Percentiles rank a stretch among this genome's conserved stretches.
Evolutionary conservation across 139 green algal species (phyloP).

Genomic region (Medakamo hakoo): DNA sequence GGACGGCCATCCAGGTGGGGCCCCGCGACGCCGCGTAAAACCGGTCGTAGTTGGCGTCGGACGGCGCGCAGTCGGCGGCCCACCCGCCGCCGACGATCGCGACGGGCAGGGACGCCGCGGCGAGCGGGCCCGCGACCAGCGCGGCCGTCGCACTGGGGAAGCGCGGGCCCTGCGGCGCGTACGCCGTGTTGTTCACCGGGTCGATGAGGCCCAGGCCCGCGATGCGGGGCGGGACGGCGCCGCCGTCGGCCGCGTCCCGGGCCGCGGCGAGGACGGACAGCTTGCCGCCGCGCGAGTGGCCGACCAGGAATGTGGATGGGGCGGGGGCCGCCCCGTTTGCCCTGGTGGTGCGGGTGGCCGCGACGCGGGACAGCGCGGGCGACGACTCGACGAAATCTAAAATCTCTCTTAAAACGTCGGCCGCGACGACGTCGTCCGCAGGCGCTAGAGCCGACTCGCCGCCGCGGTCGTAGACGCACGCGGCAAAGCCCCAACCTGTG

Average conservation of each 20-base stretch:
- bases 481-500: background rate
- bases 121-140: background rate
- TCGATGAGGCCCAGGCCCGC: constrained; percentile 17
- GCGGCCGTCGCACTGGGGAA: background rate
- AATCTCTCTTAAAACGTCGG: constrained; percentile 11
- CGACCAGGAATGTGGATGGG: constrained; percentile 13
- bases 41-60: background rate
- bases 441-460: background rate
- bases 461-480: background rate
- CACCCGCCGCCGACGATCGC: background rate
- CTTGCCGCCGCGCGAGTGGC: constrained; percentile 23
- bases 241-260: constrained; percentile 1
- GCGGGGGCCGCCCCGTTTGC: too few relatives aligned
- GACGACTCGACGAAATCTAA: constrained; percentile 8
- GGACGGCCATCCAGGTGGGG: constrained; percentile 1
- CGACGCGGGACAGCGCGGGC: background rate
- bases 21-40: constrained; percentile 1
- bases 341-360: too few relatives aligned
- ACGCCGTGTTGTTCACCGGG: constrained; percentile 22
- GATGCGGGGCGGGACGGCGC: constrained; percentile 7
- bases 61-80: constrained; percentile 3
- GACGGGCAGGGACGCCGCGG: background rate
- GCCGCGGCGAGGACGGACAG: constrained; percentile 17
- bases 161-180: constrained; percentile 8
- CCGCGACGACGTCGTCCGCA: constrained; percentile 41